These are phyloP conservation scores for Xylariaceae sp. DNA, from an alignment of 2,329 filamentous ascomycete genomes.

Conservation along the genomic window DNA sequence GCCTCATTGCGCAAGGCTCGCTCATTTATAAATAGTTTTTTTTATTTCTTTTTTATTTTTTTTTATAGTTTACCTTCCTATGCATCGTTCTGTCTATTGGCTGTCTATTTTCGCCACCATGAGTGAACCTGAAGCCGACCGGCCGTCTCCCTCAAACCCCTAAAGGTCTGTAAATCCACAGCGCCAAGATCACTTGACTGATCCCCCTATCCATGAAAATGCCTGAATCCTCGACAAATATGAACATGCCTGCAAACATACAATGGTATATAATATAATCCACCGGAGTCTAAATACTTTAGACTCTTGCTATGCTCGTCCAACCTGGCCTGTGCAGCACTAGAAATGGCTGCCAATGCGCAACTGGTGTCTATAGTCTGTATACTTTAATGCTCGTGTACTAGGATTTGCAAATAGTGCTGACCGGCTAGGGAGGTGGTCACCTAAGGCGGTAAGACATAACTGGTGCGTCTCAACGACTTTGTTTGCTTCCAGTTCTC, in stretches of 20 bases:
- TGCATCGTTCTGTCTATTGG: constrained; percentile 28
- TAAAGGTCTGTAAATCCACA: constrained; percentile 17
- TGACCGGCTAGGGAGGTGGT: constrained; percentile 8
- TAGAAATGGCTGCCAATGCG: constrained; percentile 20
- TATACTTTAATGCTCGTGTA: constrained; percentile 16
- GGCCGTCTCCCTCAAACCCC: constrained; percentile 12
- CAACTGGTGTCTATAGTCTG: constrained; percentile 14
- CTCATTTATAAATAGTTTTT: background rate
- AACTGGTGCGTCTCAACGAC: background rate
- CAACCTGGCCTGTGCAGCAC: constrained; percentile 23
- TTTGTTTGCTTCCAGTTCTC: background rate
- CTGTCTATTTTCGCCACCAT: constrained; percentile 26
- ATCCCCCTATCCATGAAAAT: constrained; percentile 26
- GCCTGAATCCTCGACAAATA: constrained; percentile 24
- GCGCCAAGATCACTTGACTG: constrained; percentile 23
- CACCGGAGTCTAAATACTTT: constrained; percentile 21
- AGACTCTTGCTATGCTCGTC: constrained; percentile 17
- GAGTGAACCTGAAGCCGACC: constrained; percentile 16
- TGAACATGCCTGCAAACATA: constrained; percentile 28
- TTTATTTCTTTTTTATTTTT: constrained; percentile 26
- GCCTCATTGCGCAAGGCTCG: background rate
- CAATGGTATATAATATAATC: constrained; percentile 31
- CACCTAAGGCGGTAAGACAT: background rate
- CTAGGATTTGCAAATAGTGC: constrained; percentile 9
- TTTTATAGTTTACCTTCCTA: constrained; percentile 28